Conservation (phyloP, 2,329 filamentous ascomycete species). For the Aspergillus novofumigatus region DNA sequence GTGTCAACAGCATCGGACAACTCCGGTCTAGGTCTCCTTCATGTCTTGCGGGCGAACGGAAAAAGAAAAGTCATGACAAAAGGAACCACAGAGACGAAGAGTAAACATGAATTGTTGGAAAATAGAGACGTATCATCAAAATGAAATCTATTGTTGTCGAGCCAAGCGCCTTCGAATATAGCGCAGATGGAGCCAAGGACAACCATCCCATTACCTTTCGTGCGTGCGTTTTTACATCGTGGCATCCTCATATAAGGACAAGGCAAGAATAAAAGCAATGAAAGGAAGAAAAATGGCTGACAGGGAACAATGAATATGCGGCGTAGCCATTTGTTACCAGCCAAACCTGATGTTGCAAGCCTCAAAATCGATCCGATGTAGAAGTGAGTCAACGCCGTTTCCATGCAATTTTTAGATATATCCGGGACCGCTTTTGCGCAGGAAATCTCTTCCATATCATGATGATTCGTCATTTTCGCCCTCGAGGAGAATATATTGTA, state of each 20-base stretch:
- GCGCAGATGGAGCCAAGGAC: conserved; percentile 11
- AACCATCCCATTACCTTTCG: conserved; percentile 26
- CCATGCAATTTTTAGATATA: conserved; percentile 31
- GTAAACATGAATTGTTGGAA: not conserved
- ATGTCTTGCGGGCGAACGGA: not conserved
- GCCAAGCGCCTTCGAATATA: conserved; percentile 16
- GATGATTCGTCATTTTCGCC: conserved; percentile 60
- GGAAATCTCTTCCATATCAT: conserved; percentile 13
- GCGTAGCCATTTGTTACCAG: not conserved
- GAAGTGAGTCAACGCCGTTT: conserved; percentile 27
- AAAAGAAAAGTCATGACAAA: not conserved
- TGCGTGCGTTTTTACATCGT: conserved; percentile 25
- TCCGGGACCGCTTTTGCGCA: conserved; percentile 5
- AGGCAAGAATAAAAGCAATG: conserved; percentile 1
- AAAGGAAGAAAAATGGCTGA: conserved; percentile 2
- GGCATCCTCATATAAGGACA: conserved; percentile 3
- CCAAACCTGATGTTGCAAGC: conserved; percentile 2
- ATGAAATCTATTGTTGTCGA: conserved; percentile 27
- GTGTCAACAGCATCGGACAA: not conserved
- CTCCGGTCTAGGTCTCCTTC: not conserved
- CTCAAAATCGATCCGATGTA: conserved; percentile 6
- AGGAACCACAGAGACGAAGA: conserved; percentile 3
- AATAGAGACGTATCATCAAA: conserved; percentile 10
- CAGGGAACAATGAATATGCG: not conserved
- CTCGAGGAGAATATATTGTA: conserved; percentile 86